Conservation (phyloP, 108 stramenopile species). For the Pseudonitzschia multistriata region DNA sequence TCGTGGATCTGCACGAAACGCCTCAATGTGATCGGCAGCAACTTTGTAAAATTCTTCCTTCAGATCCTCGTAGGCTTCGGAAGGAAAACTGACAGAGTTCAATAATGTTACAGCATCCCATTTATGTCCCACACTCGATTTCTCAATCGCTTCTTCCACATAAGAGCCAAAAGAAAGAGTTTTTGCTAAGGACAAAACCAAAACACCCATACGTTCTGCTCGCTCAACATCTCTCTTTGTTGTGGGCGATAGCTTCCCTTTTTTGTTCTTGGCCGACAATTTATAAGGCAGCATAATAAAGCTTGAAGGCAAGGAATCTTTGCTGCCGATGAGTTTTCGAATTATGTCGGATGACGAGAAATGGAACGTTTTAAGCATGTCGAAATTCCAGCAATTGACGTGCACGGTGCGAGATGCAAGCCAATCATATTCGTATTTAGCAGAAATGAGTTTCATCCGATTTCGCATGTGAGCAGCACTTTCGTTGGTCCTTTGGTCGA, state of each 20-base stretch:
- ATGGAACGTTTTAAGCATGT: conserved; percentile 33
- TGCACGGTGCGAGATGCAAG: conserved; percentile 29
- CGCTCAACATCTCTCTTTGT: conserved; percentile 47
- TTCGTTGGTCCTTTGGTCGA: conserved; percentile 33
- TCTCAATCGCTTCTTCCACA: conserved; percentile 22
- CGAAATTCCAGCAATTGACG: conserved; percentile 50
- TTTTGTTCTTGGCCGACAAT: conserved; percentile 44
- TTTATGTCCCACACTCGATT: conserved; percentile 4
- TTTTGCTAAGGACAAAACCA: conserved; percentile 27
- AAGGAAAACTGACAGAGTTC: conserved; percentile 17
- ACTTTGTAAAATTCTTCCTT: conserved; percentile 24
- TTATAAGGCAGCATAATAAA: conserved; percentile 50
- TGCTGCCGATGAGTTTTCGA: conserved; percentile 10
- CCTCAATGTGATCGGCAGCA: conserved; percentile 40
- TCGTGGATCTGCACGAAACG: conserved; percentile 48
- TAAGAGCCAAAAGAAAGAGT: conserved; percentile 24
- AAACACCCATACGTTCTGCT: conserved; percentile 40
- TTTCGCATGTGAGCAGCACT: conserved; percentile 29
- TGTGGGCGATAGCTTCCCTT: conserved; percentile 41
- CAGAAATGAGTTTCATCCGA: conserved; percentile 16
- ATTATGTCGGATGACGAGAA: conserved; percentile 38
- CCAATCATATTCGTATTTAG: conserved; percentile 34
- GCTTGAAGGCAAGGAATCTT: conserved; percentile 33
- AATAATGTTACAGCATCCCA: conserved; percentile 33
- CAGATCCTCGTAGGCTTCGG: conserved; percentile 21